A percentile compares a stretch with the other conserved stretches of the same genome.
Conservation (phyloP, 1,139 yeast genomes). For the Yamadazyma atmosphaerica region DNA sequence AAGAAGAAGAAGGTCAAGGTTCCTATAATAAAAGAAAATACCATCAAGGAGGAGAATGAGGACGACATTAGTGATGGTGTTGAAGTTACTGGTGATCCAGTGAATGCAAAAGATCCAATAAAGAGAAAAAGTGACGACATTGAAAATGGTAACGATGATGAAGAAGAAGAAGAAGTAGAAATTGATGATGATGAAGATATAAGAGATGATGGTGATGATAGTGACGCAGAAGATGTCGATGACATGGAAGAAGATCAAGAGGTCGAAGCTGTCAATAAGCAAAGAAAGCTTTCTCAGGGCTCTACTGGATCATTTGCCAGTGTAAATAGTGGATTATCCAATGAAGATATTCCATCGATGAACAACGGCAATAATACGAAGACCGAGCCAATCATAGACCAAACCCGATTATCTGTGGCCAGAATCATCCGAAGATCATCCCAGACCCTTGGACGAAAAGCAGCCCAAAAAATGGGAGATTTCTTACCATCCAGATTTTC, state of each 20-base stretch:
- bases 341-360: slow-evolving; percentile 25
- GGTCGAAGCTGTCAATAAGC: slow-evolving; percentile 29
- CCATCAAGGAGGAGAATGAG: slow-evolving; percentile 33
- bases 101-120: too few relatives aligned
- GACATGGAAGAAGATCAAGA: slow-evolving; percentile 24
- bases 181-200: slow-evolving; percentile 17
- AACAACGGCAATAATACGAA: slow-evolving; percentile 21
- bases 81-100: slow-evolving; percentile 15
- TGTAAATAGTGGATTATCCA: slow-evolving; percentile 31
- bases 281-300: slow-evolving; percentile 41
- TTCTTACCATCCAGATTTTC: slow-evolving; percentile 82
- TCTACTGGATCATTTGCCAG: slow-evolving; percentile 42
- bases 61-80: slow-evolving; percentile 13
- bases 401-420: slow-evolving; percentile 68
- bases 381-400: slow-evolving; percentile 68
- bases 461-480: slow-evolving; percentile 88
- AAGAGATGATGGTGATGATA: slow-evolving; percentile 31
- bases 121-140: slow-evolving; percentile 14
- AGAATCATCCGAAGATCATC: slow-evolving; percentile 62
- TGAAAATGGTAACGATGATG: slow-evolving; percentile 26
- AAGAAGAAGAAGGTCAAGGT: slow-evolving; percentile 21
- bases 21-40: slow-evolving; percentile 22
- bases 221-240: slow-evolving; percentile 20
- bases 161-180: slow-evolving; percentile 23
- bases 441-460: slow-evolving; percentile 64